phyloP scores from a whole-genome alignment of 1,139 yeast genomes.

The Kodamaea suecica region DNA sequence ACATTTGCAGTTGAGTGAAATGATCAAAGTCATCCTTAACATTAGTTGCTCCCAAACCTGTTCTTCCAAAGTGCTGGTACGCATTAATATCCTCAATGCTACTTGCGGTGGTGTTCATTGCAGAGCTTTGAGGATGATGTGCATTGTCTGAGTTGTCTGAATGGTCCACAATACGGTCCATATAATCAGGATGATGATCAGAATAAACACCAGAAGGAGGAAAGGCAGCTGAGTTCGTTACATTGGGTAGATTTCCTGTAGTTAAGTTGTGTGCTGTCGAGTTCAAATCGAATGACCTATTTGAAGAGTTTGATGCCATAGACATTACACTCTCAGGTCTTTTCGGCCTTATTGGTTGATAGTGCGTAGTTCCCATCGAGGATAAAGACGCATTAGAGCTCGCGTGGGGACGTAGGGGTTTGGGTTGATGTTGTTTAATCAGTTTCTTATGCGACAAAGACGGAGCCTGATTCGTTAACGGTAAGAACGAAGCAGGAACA shows the following conservation, averaged over 20 bases:
- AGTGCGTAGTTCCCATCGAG: slow-evolving; percentile 19
- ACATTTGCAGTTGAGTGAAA: slow-evolving; percentile 8
- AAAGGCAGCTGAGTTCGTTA: slow-evolving; percentile 28
- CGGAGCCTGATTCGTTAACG: no score
- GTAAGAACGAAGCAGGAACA: neutral
- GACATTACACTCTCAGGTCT: slow-evolving; percentile 46
- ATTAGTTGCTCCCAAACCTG: slow-evolving; percentile 14
- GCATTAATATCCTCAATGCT: slow-evolving; percentile 9
- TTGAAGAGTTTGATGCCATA: slow-evolving; percentile 38
- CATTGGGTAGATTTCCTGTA: slow-evolving; percentile 23
- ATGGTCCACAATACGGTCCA: slow-evolving; percentile 2
- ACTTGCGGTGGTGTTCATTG: slow-evolving; percentile 7
- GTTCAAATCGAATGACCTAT: slow-evolving; percentile 14
- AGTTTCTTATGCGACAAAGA: slow-evolving; percentile 1
- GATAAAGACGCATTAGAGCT: slow-evolving; percentile 15
- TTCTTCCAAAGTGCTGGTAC: slow-evolving; percentile 16
- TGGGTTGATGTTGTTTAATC: slow-evolving; percentile 20
- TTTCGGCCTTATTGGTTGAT: slow-evolving; percentile 31
- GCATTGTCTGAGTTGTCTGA: slow-evolving; percentile 1
- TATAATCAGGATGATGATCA: slow-evolving; percentile 2
- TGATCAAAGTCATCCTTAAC: slow-evolving; percentile 3
- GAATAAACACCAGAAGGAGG: slow-evolving; percentile 21
- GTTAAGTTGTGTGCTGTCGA: slow-evolving; percentile 13
- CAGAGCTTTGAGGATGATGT: slow-evolving; percentile 2
- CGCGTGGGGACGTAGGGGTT: slow-evolving; percentile 19